Conservation (phyloP, 306 rosid species). For the Notholithocarpus densiflorus region DNA sequence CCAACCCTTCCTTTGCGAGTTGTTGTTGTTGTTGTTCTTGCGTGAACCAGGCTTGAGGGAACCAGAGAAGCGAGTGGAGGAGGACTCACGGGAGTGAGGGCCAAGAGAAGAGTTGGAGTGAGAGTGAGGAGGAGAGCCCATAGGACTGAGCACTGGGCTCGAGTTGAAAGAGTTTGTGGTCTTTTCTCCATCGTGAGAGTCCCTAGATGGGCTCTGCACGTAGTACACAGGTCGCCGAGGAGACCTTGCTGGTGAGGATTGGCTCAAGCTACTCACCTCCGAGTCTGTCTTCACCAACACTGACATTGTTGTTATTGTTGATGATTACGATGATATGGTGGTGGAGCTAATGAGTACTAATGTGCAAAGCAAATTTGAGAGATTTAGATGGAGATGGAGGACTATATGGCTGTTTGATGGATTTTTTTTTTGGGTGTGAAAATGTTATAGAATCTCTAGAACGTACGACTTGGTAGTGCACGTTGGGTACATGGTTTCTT, state of each 20-base stretch:
- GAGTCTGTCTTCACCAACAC: conserved; percentile 77
- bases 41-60: conserved; percentile 38
- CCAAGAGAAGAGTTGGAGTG: conserved; percentile 90
- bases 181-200: conserved; percentile 87
- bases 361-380: background rate
- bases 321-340: background rate
- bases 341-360: background rate
- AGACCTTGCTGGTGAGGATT: conserved; percentile 69
- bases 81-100: conserved; percentile 79
- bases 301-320: conserved; percentile 23
- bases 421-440: background rate
- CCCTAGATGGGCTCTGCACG: conserved; percentile 63
- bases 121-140: conserved; percentile 94
- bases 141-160: conserved; percentile 70
- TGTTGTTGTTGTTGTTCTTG: conserved; percentile 19
- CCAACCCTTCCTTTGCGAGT: conserved; percentile 43
- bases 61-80: conserved; percentile 86
- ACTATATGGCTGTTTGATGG: background rate
- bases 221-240: conserved; percentile 67
- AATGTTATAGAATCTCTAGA: conserved; percentile 21
- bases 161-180: conserved; percentile 84
- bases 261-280: conserved; percentile 78
- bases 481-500: conserved; percentile 27
- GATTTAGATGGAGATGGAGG: background rate
- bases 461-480: conserved; percentile 40